Percentiles rank a stretch among this genome's conserved stretches.
Conservation (phyloP, 2,329 filamentous ascomycete species). For the Emydomyces testavorans region DNA sequence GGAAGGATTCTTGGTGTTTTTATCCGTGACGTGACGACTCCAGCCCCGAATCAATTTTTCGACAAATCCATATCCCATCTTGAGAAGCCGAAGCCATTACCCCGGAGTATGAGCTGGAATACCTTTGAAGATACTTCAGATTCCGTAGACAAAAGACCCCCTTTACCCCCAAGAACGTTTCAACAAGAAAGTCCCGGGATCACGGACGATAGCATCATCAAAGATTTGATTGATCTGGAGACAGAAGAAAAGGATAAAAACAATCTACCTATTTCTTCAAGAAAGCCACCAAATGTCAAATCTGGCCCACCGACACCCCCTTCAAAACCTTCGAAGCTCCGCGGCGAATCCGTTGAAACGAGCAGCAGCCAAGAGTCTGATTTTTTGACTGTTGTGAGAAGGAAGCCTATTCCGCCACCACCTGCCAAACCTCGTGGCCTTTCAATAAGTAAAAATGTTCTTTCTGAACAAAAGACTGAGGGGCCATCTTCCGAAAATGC, state of each 20-base stretch:
- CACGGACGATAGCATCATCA: conserved; percentile 18
- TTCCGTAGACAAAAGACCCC: conserved; percentile 25
- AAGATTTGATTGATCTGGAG: conserved; percentile 32
- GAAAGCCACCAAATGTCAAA: background rate
- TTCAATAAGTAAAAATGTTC: background rate
- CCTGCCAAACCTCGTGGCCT: conserved; percentile 15
- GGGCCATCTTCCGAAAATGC: background rate
- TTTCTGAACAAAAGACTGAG: background rate
- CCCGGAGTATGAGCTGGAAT: conserved; percentile 21
- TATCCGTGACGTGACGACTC: conserved; percentile 88
- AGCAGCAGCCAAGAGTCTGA: conserved; percentile 3
- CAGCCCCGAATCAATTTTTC: conserved; percentile 63
- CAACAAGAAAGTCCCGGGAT: conserved; percentile 19
- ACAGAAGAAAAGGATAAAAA: conserved; percentile 14
- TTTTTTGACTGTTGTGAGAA: conserved; percentile 9
- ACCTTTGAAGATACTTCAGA: conserved; percentile 23
- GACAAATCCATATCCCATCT: conserved; percentile 46
- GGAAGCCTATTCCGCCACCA: conserved; percentile 17
- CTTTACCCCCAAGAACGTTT: conserved; percentile 30
- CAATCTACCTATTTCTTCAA: conserved; percentile 10
- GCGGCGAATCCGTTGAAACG: conserved; percentile 10
- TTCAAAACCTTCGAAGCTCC: conserved; percentile 32
- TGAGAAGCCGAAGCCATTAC: conserved; percentile 16
- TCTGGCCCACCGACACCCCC: conserved; percentile 32
- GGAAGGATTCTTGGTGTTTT: conserved; percentile 77